Evolutionary conservation across 441 rosid genomes (phyloP).

Genomic region (Cnidoscolus chayamansa): DNA sequence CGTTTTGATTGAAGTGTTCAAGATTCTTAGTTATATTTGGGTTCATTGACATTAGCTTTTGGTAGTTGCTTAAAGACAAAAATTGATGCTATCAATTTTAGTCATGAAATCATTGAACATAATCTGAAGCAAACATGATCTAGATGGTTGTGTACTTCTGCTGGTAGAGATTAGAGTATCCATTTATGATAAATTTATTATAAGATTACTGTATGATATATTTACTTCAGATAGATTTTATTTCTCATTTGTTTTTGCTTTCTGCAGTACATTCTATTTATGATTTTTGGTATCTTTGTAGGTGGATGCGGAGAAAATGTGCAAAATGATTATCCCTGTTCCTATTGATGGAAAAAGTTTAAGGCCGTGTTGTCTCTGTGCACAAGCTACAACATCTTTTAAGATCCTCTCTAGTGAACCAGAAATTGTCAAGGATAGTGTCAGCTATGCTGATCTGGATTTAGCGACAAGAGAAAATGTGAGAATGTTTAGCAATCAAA

Average conservation of each 20-base stretch:
- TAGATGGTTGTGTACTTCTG: neutral
- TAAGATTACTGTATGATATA: too few relatives aligned
- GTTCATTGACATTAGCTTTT: neutral
- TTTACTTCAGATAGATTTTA: too few relatives aligned
- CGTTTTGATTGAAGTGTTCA: too few relatives aligned
- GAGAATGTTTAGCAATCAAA: conserved; percentile 17
- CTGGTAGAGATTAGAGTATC: too few relatives aligned
- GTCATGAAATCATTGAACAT: neutral
- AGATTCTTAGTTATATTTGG: neutral
- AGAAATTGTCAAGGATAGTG: conserved; percentile 31
- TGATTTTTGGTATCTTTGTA: conserved; percentile 27
- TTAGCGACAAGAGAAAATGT: conserved; percentile 50
- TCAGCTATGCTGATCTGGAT: conserved; percentile 35
- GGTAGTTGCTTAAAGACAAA: neutral
- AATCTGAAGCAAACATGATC: neutral
- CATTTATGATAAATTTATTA: too few relatives aligned
- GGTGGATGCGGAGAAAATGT: conserved; percentile 69
- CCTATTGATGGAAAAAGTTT: conserved; percentile 36
- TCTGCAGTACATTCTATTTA: neutral
- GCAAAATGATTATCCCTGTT: conserved; percentile 43
- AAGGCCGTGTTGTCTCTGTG: conserved; percentile 48
- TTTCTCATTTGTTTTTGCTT: neutral
- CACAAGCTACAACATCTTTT: conserved; percentile 50
- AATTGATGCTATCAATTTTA: neutral
- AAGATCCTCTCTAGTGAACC: conserved; percentile 43